phyloP scores from a whole-genome alignment of 495 filamentous ascomycete species.

The Amphirosellinia nigrospora region DNA sequence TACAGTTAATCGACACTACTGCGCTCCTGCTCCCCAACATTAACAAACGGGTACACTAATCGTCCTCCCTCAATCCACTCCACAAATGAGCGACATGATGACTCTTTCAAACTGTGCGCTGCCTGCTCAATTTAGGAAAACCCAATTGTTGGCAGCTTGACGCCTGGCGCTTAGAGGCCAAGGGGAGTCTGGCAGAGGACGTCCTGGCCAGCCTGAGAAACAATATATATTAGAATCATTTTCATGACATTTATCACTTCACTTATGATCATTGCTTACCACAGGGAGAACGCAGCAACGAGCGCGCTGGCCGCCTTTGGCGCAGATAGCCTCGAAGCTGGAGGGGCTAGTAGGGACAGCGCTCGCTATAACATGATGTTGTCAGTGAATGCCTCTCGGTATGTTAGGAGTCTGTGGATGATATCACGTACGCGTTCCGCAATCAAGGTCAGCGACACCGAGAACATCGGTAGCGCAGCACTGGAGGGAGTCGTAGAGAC shows the following conservation, averaged over 20 bases:
- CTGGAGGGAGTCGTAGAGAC: conserved; percentile 36
- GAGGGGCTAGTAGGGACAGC: conserved; percentile 22
- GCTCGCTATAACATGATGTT: conserved; percentile 22
- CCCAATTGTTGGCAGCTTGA: neutral
- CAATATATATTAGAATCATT: conserved; percentile 16
- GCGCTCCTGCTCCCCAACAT: neutral
- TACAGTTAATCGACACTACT: conserved; percentile 11
- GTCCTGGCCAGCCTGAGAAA: conserved; percentile 29
- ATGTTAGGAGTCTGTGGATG: neutral
- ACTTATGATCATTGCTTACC: conserved; percentile 27
- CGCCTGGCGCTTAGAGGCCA: conserved; percentile 29
- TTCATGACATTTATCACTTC: neutral
- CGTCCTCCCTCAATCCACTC: neutral
- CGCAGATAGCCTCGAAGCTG: conserved; percentile 30
- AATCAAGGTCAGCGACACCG: conserved; percentile 54
- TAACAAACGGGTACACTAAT: neutral
- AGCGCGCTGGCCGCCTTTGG: conserved; percentile 30
- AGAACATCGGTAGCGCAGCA: conserved; percentile 58
- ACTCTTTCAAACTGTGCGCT: neutral
- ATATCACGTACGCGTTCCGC: conserved; percentile 45
- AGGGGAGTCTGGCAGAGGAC: conserved; percentile 37
- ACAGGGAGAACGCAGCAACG: conserved; percentile 41
- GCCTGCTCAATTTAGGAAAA: neutral
- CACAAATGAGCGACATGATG: neutral
- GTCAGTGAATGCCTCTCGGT: conserved; percentile 20